phyloP scores from a whole-genome alignment of 2,329 filamentous ascomycete genomes.

The Aspergillus sp. region DNA sequence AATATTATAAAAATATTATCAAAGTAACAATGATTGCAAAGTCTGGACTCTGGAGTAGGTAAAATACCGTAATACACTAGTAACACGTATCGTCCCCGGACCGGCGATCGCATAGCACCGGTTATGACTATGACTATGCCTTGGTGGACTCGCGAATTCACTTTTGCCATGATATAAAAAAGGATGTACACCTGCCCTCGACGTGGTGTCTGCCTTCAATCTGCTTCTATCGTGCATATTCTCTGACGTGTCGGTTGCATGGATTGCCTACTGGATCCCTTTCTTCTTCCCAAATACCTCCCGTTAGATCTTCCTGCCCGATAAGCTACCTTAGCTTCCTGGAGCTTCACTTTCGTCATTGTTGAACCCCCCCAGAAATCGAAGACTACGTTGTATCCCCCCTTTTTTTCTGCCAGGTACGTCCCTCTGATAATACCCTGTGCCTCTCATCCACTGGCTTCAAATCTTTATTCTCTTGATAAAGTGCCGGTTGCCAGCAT shows the following conservation, averaged over 20 bases:
- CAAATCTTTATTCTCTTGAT: constrained; percentile 1
- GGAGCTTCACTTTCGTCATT: background rate
- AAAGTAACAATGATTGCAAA: too few species aligned
- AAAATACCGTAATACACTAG: too few species aligned
- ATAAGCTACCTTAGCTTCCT: background rate
- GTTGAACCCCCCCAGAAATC: background rate
- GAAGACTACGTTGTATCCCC: background rate
- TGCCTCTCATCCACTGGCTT: constrained; percentile 1
- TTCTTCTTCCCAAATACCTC: background rate
- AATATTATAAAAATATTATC: too few species aligned
- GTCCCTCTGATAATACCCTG: background rate
- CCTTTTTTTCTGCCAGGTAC: background rate
- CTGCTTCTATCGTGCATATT: background rate
- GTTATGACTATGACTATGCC: constrained; percentile 1
- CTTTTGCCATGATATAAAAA: constrained; percentile 5
- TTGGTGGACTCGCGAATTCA: background rate
- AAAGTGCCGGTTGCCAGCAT: background rate
- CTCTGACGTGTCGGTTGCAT: constrained; percentile 7
- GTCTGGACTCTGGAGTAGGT: too few species aligned
- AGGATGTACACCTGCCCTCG: background rate
- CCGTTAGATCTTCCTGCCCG: background rate
- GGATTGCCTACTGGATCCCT: background rate
- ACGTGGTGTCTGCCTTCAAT: background rate
- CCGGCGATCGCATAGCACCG: constrained; percentile 19
- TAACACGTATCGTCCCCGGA: too few species aligned